Evolutionary conservation across 225 moss, liverwort and hornwort genomes (phyloP), one percentile per base, ranked within the genome.

Genomic region (Marchantia paleacea): DNA sequence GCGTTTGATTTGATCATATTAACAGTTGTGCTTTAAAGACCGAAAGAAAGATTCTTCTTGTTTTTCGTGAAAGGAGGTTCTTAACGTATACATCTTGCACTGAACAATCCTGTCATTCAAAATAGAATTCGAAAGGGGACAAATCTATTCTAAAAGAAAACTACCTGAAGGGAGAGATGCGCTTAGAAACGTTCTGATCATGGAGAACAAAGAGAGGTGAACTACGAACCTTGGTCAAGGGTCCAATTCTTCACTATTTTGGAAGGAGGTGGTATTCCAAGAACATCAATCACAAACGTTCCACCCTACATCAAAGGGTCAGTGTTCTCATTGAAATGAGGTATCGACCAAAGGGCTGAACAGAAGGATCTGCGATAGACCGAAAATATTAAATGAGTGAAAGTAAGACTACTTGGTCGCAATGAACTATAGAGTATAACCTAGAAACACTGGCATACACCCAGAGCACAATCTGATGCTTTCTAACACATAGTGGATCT

Each of bases 231-330:
- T 83, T 93, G 92, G 81, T 95, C 91, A 74, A 97, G 84, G 51
- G 91, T 97, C 97, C 97, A 95, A 39, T 87, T 82, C 86, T 89
- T 90, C 81, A 97, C 92, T 39, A 91, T 76, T 83, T 97, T 97
- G 22, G 86, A 83, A 66, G 93, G 91, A 63, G 75, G 24, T 61
- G 97, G 95, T 60, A 97, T 74, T 49, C 88, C 95, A 62, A 97
- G 81, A 30, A 97, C 90, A 89, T 97, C 97, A 72, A 97, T 92
- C 57, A 93, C 88, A 88, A 95, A 97, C 14, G 91, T 85, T 80
- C 97, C 97, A 72, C 97, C 97, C 97, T 97, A 86, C 80, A 90
- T 68, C 15, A 68, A 28, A 68, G 11, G 30, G 39, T 57, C 1
- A 57, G 19, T 19, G 19, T 57, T 57, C 4, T 57, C 19, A 12